phyloP scores from a whole-genome alignment of 1,284 basidiomycete species.

The Lignosus rhinocerotis region DNA sequence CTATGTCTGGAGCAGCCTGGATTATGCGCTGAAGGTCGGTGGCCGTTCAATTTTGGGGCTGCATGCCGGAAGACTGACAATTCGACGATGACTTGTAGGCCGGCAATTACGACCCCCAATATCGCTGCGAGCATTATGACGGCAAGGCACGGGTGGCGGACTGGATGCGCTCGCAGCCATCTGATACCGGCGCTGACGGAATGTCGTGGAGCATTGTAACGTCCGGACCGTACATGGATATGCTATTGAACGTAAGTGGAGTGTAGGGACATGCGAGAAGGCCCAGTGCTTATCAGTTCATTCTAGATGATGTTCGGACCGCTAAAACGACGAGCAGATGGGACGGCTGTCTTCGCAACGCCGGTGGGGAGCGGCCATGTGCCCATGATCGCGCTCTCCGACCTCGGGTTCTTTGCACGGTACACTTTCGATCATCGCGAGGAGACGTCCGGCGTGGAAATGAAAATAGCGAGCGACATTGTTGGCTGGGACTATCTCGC shows the following conservation, averaged over 20 bases:
- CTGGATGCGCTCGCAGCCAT: slow-evolving; percentile 43
- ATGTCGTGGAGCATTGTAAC: slow-evolving; percentile 35
- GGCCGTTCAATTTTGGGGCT: background rate
- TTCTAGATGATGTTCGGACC: slow-evolving; percentile 32
- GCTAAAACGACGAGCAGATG: slow-evolving; percentile 30
- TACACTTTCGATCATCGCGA: slow-evolving; percentile 46
- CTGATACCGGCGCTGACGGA: slow-evolving; percentile 26
- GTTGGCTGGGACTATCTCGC: slow-evolving; percentile 46
- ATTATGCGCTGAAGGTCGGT: slow-evolving; percentile 46
- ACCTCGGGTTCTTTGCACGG: slow-evolving; percentile 38
- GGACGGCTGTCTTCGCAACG: slow-evolving; percentile 31
- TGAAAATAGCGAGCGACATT: slow-evolving; percentile 45
- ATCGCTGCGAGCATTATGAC: slow-evolving; percentile 32
- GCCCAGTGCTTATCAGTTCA: background rate
- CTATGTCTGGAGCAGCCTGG: slow-evolving; percentile 49
- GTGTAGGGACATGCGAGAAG: background rate
- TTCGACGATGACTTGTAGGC: slow-evolving; percentile 25
- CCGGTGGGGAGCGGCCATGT: slow-evolving; percentile 31
- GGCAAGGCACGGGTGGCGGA: slow-evolving; percentile 48
- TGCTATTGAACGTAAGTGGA: slow-evolving; percentile 32
- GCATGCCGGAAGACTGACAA: background rate
- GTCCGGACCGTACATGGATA: slow-evolving; percentile 38
- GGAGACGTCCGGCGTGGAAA: slow-evolving; percentile 41
- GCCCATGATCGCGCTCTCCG: slow-evolving; percentile 34
- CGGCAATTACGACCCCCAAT: slow-evolving; percentile 36